Evolutionary conservation across 83 land plant species (phyloP), one percentile per base, ranked within the genome.

Genomic region (Isoetes engelmannii): DNA sequence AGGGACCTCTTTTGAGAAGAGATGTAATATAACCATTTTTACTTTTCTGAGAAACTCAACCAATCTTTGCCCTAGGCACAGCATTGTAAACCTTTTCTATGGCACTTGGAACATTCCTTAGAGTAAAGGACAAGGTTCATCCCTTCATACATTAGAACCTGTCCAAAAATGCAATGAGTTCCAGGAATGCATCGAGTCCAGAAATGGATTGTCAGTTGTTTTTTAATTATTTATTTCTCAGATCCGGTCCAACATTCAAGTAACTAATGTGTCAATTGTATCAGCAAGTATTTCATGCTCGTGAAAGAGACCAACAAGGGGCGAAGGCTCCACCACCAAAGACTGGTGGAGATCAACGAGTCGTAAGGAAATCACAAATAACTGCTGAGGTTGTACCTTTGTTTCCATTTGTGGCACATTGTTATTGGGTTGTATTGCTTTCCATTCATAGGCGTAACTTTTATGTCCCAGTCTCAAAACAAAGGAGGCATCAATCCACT

Each of bases 201-300:
- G 15, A 51, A 51, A 51, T 51, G 13, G 55, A 51, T 12, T 51
- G 17, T 0, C 55, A 12, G 15, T 12, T 51, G 13, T 51, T 0
- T 12, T 51, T 51, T 51, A 51, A 12, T 51, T 51, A 51, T 51
- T 51, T 3, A 51, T 51, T 51, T 51, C 15, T 28, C 37, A 28
- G 37, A 28, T 28, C 37, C 37, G 0, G 37, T 28, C 37, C 37
- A 28, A 28, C 0, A 28, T 28, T 28, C 37, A 28, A 28, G 37
- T 28, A 28, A 28, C 37, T 0, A 28, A 28, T 28, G 37, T 28
- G 37, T 28, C 37, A 28, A 28, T 28, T 51, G 55, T 51, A 12
- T 9, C 62, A 59, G 62, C 62, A 59, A 59, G 28, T 59, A 12
- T 59, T 59, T 18, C 62, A 59, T 59, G 62, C 62, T 59, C 62